A percentile compares a stretch with the other conserved stretches of the same genome.
phyloP scores from a whole-genome alignment of 2,329 filamentous ascomycete genomes.

The Epichloe coenophiala region DNA sequence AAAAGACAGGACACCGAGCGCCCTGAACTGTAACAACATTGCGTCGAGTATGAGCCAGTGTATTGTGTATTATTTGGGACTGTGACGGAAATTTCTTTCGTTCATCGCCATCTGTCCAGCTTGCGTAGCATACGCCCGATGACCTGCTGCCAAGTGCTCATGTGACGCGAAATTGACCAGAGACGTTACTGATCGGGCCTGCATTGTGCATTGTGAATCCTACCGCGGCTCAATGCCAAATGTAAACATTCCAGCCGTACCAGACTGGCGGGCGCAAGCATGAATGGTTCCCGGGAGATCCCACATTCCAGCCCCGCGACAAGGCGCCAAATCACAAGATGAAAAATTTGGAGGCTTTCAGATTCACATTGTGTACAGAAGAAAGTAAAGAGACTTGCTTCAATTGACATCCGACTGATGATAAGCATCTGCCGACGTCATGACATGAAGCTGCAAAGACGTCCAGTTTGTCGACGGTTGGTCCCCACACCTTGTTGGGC shows the following conservation, averaged over 20 bases:
- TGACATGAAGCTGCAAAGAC: background rate
- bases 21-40: background rate
- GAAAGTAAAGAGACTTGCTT: background rate
- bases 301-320: conserved; percentile 4
- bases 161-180: no score
- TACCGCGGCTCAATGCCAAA: background rate
- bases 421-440: background rate
- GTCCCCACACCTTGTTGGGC: background rate
- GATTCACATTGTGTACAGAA: background rate
- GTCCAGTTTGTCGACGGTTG: background rate
- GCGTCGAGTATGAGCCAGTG: background rate
- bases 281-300: background rate
- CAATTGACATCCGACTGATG: background rate
- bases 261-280: background rate
- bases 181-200: background rate
- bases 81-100: background rate
- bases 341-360: background rate
- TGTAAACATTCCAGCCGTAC: conserved; percentile 1
- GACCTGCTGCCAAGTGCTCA: background rate
- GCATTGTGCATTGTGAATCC: background rate
- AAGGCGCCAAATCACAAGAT: background rate
- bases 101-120: no score
- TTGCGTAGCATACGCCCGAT: no score
- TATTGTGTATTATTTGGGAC: background rate
- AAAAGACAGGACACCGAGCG: background rate